Conservation (phyloP, 2,329 filamentous ascomycete species). For the Beauveria pseudobassiana region DNA sequence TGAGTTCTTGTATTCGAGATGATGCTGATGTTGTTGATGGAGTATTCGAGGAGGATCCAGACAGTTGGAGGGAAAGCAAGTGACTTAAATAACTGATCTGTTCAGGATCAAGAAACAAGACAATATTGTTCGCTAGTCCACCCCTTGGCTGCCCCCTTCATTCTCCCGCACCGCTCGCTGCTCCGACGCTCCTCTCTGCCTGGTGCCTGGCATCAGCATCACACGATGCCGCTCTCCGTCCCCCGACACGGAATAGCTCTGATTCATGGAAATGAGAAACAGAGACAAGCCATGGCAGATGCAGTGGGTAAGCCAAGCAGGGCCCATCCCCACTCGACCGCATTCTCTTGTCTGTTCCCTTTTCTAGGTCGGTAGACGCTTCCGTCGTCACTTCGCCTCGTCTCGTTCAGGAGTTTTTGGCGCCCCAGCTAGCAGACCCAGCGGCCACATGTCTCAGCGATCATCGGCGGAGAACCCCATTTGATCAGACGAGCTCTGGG, state of each 20-base stretch:
- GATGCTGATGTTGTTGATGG: neutral
- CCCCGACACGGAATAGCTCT: constrained; percentile 2
- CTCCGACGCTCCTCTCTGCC: neutral
- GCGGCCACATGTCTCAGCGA: constrained; percentile 1
- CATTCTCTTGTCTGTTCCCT: neutral
- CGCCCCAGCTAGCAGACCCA: neutral
- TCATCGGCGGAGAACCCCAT: neutral
- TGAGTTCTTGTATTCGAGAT: constrained; percentile 13
- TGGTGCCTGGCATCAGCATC: neutral
- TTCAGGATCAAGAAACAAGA: neutral
- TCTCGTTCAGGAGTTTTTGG: neutral
- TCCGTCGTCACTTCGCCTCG: neutral
- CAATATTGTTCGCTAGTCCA: neutral
- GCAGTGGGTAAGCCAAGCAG: neutral
- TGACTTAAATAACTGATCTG: constrained; percentile 10
- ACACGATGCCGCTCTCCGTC: neutral
- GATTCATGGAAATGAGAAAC: constrained; percentile 12
- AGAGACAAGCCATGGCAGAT: constrained; percentile 10
- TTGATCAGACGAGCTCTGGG: neutral
- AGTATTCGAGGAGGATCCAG: neutral
- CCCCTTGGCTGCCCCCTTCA: neutral
- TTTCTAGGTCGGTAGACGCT: neutral
- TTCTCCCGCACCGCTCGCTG: neutral
- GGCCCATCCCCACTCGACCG: constrained; percentile 1
- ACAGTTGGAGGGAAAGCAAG: neutral